Evolutionary conservation across 1,284 basidiomycete species (phyloP).

Genomic region (Laetiporus sulphureus): DNA sequence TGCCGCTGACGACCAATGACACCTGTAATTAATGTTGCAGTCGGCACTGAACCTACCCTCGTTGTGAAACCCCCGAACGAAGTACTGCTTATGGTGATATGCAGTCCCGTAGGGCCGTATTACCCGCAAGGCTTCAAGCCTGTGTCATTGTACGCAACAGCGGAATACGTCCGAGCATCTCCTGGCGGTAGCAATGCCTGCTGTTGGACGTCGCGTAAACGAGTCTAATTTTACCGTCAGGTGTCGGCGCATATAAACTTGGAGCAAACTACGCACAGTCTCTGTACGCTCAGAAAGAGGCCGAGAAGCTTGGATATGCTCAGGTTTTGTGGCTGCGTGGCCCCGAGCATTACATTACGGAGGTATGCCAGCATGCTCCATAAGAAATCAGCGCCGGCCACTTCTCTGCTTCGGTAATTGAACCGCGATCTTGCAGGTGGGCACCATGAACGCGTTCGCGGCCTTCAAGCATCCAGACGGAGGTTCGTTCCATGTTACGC

Average conservation of each 20-base stretch:
- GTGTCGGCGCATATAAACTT: slow-evolving; percentile 88
- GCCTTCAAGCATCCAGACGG: slow-evolving; percentile 77
- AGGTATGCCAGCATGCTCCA: slow-evolving; percentile 30
- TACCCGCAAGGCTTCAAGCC: slow-evolving; percentile 96
- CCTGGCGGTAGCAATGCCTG: slow-evolving; percentile 62
- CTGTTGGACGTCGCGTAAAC: not conserved
- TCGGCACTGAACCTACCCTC: slow-evolving; percentile 86
- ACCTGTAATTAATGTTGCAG: slow-evolving; percentile 41
- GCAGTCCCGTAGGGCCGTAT: slow-evolving; percentile 92
- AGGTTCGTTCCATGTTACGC: slow-evolving; percentile 40
- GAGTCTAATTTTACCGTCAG: slow-evolving; percentile 16
- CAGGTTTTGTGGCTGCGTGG: slow-evolving; percentile 97
- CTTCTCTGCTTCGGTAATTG: not conserved
- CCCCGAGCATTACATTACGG: slow-evolving; percentile 80
- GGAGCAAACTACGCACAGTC: slow-evolving; percentile 90
- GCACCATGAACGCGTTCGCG: slow-evolving; percentile 96
- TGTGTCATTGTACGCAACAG: slow-evolving; percentile 87
- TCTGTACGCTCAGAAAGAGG: slow-evolving; percentile 81
- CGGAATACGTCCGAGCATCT: slow-evolving; percentile 83
- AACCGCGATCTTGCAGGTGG: slow-evolving; percentile 42
- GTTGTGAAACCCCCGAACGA: slow-evolving; percentile 86
- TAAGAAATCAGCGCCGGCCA: not conserved
- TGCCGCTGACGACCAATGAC: not conserved
- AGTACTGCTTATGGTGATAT: slow-evolving; percentile 92
- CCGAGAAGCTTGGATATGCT: slow-evolving; percentile 78